These are phyloP conservation scores for Microthlaspi erraticum DNA, from an alignment of 345 rosid genomes.

Conservation along the genomic window DNA sequence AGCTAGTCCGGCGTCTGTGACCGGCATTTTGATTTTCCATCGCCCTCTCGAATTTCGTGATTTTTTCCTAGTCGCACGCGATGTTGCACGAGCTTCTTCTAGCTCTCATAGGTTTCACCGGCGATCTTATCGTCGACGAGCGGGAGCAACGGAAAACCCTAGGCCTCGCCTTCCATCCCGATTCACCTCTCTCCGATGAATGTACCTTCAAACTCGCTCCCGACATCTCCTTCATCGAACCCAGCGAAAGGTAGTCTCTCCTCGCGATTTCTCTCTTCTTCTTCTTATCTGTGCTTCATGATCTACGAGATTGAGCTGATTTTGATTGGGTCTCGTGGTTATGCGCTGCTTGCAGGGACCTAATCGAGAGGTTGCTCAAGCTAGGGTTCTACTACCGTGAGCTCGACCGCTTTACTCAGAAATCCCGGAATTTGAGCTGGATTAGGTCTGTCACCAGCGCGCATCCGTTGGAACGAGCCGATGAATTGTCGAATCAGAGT, in stretches of 20 bases:
- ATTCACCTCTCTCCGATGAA: constrained; percentile 70
- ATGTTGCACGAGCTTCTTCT: constrained; percentile 94
- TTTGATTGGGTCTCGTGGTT: neutral
- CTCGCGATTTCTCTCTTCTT: constrained; percentile 2
- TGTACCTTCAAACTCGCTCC: constrained; percentile 85
- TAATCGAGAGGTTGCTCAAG: constrained; percentile 81
- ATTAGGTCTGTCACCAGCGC: constrained; percentile 54
- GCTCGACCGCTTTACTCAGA: constrained; percentile 80
- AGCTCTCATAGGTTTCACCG: constrained; percentile 86
- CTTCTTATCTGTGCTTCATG: neutral
- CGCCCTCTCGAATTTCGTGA: constrained; percentile 24
- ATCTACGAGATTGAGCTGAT: constrained; percentile 19
- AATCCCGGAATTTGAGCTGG: constrained; percentile 87
- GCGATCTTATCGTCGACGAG: constrained; percentile 92
- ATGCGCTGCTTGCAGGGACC: constrained; percentile 56
- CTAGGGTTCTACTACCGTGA: constrained; percentile 92
- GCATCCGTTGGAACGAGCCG: constrained; percentile 58
- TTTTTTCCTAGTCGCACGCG: constrained; percentile 2
- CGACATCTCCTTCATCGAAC: constrained; percentile 85
- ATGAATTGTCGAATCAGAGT: constrained; percentile 53
- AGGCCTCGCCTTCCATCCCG: constrained; percentile 59
- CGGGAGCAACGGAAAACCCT: constrained; percentile 68
- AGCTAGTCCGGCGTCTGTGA: constrained; percentile 28
- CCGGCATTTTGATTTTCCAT: constrained; percentile 32
- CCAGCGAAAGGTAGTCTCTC: constrained; percentile 69